Evolutionary conservation across 306 rosid species (phyloP).

Genomic region (Lupinus albus): DNA sequence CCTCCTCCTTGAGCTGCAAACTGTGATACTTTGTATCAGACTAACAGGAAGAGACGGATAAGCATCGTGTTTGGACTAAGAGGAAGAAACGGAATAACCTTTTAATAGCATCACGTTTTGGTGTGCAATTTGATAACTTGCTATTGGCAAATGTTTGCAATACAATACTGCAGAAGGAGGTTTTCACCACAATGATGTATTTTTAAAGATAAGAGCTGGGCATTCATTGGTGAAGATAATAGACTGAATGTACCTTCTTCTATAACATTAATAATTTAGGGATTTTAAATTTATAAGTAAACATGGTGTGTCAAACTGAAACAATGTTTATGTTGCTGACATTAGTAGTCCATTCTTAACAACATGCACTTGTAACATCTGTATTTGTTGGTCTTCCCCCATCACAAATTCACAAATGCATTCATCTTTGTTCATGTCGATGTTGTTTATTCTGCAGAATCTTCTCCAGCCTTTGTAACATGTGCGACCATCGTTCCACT

Average conservation of each 20-base stretch:
- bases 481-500: conserved; percentile 34
- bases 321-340: no score
- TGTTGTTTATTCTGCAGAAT: conserved; percentile 28
- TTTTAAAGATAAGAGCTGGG: no score
- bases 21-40: conserved; percentile 36
- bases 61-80: no score
- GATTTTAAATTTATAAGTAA: no score
- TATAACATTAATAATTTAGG: no score
- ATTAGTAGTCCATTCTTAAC: background rate
- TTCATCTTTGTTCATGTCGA: background rate
- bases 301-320: no score
- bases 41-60: conserved; percentile 40
- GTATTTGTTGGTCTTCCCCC: background rate
- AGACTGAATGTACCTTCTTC: no score
- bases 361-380: conserved; percentile 35
- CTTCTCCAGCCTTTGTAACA: conserved; percentile 17
- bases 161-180: background rate
- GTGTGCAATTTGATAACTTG: background rate
- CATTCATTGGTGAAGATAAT: no score
- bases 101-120: background rate
- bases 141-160: background rate
- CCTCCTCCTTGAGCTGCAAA: conserved; percentile 45
- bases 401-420: conserved; percentile 43
- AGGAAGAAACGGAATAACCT: conserved; percentile 48
- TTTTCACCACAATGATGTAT: no score